Conservation (phyloP, 108 stramenopile species). For the Cyclotella cryptica region DNA sequence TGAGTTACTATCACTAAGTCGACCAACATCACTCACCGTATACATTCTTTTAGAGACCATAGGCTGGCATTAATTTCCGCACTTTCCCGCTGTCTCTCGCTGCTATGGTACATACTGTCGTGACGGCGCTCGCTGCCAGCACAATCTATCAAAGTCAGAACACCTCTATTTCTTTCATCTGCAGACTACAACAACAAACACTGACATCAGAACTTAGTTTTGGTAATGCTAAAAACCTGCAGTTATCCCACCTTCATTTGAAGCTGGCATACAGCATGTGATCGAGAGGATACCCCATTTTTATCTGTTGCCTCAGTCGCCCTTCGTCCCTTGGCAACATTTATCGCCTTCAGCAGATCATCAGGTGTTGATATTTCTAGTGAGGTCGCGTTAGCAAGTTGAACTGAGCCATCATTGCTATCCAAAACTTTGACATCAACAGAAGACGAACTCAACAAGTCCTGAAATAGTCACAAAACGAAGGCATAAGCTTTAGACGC, state of each 20-base stretch:
- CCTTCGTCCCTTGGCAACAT: constrained; percentile 50
- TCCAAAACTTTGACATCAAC: constrained; percentile 57
- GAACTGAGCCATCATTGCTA: constrained; percentile 47
- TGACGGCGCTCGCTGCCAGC: constrained; percentile 82
- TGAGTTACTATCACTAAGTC: neutral
- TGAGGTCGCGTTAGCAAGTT: constrained; percentile 40
- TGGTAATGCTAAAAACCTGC: too few species aligned
- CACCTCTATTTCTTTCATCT: constrained; percentile 31
- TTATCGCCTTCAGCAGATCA: constrained; percentile 41
- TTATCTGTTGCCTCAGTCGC: constrained; percentile 71
- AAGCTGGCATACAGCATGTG: constrained; percentile 64
- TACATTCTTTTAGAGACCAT: constrained; percentile 78
- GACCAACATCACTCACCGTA: constrained; percentile 35
- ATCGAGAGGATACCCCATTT: constrained; percentile 56
- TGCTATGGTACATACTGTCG: constrained; percentile 63
- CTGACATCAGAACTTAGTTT: too few species aligned
- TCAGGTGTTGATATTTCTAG: constrained; percentile 42
- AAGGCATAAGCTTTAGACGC: neutral
- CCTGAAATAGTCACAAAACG: constrained; percentile 24
- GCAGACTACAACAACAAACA: neutral
- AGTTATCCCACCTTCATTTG: constrained; percentile 25
- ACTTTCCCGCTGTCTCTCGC: constrained; percentile 65
- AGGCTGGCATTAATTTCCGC: constrained; percentile 82
- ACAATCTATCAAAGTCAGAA: constrained; percentile 75
- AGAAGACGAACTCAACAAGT: constrained; percentile 44